These are phyloP conservation scores for Plasmodium vinckei DNA, from an alignment of 169 alveolate genomes.

Conservation along the genomic window DNA sequence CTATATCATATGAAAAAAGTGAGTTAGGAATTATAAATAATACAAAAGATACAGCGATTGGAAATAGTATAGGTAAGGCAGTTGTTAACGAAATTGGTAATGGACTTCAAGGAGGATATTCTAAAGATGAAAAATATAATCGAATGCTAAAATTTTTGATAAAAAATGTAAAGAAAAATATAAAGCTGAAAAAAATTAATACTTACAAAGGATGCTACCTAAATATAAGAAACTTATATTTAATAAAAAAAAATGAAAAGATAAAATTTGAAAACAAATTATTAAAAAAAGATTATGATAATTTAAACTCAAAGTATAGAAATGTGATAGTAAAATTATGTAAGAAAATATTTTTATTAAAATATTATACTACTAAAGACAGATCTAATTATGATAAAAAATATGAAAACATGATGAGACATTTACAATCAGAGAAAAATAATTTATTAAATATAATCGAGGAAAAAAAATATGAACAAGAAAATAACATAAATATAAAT, in stretches of 20 bases:
- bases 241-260: slow-evolving; percentile 56
- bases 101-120: no score
- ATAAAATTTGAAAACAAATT: slow-evolving; percentile 55
- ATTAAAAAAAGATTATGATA: slow-evolving; percentile 21
- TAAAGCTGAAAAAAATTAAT: slow-evolving; percentile 25
- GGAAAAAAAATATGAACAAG: slow-evolving; percentile 47
- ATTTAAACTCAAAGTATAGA: slow-evolving; percentile 27
- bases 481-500: slow-evolving; percentile 37
- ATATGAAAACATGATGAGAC: slow-evolving; percentile 74
- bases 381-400: slow-evolving; percentile 35
- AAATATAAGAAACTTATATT: slow-evolving; percentile 44
- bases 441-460: slow-evolving; percentile 41
- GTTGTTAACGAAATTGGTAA: not conserved
- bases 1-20: slow-evolving; percentile 44
- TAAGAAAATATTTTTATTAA: slow-evolving; percentile 34
- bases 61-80: not conserved
- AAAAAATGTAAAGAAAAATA: slow-evolving; percentile 48
- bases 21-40: not conserved
- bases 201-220: slow-evolving; percentile 43
- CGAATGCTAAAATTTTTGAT: slow-evolving; percentile 27
- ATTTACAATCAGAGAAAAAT: slow-evolving; percentile 51
- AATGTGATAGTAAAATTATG: slow-evolving; percentile 53
- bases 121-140: slow-evolving; percentile 20
- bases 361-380: slow-evolving; percentile 41
- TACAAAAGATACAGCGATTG: no score